Percentiles rank a stretch among this genome's conserved stretches.
Evolutionary conservation across 108 stramenopile genomes (phyloP).

Genomic region (Thalassiosira profunda): DNA sequence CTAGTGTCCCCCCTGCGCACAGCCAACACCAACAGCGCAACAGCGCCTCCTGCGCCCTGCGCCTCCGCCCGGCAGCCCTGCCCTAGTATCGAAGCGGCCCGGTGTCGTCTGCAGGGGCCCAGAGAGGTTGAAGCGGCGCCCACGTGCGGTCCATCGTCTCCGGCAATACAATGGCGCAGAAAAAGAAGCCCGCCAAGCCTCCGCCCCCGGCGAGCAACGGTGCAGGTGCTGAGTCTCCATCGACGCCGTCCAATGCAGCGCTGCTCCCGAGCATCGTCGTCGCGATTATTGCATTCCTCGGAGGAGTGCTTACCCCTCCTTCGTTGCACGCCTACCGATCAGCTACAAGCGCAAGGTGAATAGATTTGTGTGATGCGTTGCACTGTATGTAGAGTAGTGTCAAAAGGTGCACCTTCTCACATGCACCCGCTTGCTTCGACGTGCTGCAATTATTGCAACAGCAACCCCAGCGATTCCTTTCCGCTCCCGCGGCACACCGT

Average conservation of each 20-base stretch:
- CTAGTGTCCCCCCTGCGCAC: too few species aligned
- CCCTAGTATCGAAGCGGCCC: too few species aligned
- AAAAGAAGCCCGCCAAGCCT: slow-evolving; percentile 3
- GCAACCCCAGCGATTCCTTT: not conserved
- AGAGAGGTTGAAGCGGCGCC: too few species aligned
- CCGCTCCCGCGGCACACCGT: slow-evolving; percentile 19
- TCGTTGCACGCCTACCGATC: slow-evolving; percentile 4
- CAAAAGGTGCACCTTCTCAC: not conserved
- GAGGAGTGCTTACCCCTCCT: slow-evolving; percentile 46
- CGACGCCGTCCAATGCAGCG: not conserved
- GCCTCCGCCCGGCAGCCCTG: too few species aligned
- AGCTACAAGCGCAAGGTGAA: not conserved
- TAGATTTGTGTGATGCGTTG: not conserved
- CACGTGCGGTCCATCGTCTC: too few species aligned
- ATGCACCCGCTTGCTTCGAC: not conserved
- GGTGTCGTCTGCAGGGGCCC: too few species aligned
- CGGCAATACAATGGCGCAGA: not conserved
- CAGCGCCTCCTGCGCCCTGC: too few species aligned
- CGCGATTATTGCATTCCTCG: slow-evolving; percentile 30
- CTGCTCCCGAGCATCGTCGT: slow-evolving; percentile 14
- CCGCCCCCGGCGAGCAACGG: not conserved
- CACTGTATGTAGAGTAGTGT: not conserved
- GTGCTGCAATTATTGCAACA: not conserved
- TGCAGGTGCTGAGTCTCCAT: not conserved
- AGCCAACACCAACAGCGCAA: too few species aligned